Conservation (phyloP, 2,329 filamentous ascomycete species). For the Trichothecium roseum region DNA sequence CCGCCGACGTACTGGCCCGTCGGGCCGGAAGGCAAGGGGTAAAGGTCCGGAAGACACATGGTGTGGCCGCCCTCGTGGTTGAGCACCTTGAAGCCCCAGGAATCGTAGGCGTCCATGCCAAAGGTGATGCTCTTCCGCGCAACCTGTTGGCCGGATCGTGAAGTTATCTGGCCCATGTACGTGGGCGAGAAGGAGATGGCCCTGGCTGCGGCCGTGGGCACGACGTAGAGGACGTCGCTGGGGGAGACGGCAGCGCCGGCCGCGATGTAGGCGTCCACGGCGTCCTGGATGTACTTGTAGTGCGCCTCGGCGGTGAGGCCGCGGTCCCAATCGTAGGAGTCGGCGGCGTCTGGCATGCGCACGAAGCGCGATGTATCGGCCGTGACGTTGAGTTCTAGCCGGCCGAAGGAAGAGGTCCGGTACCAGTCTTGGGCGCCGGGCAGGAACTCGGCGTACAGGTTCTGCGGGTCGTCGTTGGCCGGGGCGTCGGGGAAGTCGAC, state of each 20-base stretch:
- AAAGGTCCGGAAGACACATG: constrained; percentile 26
- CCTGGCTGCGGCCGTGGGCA: constrained; percentile 9
- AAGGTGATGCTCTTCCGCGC: constrained; percentile 21
- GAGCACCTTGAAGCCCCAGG: constrained; percentile 21
- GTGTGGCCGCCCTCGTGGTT: constrained; percentile 28
- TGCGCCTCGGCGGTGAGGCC: neutral
- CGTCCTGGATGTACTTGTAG: constrained; percentile 1
- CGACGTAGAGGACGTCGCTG: constrained; percentile 17
- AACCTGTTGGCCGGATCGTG: constrained; percentile 4
- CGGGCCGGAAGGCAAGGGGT: constrained; percentile 16
- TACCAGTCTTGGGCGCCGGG: constrained; percentile 6
- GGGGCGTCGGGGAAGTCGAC: constrained; percentile 21
- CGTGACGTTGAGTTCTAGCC: constrained; percentile 12
- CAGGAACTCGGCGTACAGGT: constrained; percentile 14
- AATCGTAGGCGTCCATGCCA: constrained; percentile 17
- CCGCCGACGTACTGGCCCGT: constrained; percentile 22
- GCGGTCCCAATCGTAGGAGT: neutral
- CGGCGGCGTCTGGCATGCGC: constrained; percentile 13
- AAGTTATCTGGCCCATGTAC: neutral
- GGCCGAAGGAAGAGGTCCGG: neutral
- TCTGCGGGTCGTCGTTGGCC: constrained; percentile 12
- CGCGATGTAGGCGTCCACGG: neutral
- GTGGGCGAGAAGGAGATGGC: constrained; percentile 1
- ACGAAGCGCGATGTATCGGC: constrained; percentile 12
- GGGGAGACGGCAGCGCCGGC: neutral